These are phyloP conservation scores for Hypoxylon sp. DNA, from an alignment of 2,329 filamentous ascomycete species.

Conservation along the genomic window DNA sequence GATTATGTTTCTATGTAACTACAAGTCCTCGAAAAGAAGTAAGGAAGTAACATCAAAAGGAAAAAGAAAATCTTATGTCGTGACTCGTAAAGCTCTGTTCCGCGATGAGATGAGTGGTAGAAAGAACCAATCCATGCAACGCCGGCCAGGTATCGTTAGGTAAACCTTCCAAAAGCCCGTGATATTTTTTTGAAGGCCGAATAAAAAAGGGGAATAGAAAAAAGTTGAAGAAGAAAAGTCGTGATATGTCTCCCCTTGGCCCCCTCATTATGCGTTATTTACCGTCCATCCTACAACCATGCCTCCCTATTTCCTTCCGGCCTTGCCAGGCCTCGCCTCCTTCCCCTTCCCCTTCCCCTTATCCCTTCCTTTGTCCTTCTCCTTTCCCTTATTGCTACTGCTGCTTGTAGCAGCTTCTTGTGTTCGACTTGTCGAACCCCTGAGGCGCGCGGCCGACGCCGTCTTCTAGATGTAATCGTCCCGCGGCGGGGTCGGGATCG, in stretches of 20 bases:
- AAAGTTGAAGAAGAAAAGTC: conserved; percentile 6
- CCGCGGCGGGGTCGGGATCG: conserved; percentile 35
- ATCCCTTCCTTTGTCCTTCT: conserved; percentile 10
- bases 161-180: conserved; percentile 12
- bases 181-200: conserved; percentile 4
- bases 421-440: not conserved
- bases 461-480: conserved; percentile 34
- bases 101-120: not conserved
- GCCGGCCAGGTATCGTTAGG: conserved; percentile 15
- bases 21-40: conserved; percentile 11
- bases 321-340: not conserved
- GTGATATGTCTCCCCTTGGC: not conserved
- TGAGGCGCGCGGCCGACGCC: conserved; percentile 10
- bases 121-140: conserved; percentile 10
- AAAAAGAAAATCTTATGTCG: conserved; percentile 21
- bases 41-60: conserved; percentile 6
- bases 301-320: not conserved
- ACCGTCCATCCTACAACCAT: not conserved
- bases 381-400: conserved; percentile 17
- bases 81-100: conserved; percentile 15
- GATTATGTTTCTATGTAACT: conserved; percentile 1
- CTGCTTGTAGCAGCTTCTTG: not conserved
- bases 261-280: conserved; percentile 17
- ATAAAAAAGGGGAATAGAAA: conserved; percentile 1
- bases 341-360: conserved; percentile 11